A percentile compares a stretch with the other conserved stretches of the same genome.
Conservation (phyloP, 306 rosid species). For the Elaeagnus macrophylla region DNA sequence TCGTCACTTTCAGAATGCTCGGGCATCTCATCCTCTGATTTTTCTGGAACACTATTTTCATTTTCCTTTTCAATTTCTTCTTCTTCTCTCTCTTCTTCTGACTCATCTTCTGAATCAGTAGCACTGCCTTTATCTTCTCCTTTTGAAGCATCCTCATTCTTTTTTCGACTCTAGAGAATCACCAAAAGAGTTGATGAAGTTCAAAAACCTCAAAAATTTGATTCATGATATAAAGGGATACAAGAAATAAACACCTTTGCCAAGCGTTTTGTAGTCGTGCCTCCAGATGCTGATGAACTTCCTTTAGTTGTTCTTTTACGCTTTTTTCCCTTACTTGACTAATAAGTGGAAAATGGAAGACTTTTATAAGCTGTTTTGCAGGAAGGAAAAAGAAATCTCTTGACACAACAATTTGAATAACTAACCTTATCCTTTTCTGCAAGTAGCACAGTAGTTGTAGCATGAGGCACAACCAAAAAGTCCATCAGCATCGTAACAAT, state of each 20-base stretch:
- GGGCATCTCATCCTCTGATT: slow-evolving; percentile 63
- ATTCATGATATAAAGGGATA: too few species aligned
- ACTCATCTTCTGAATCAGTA: slow-evolving; percentile 64
- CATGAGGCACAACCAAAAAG: slow-evolving; percentile 77
- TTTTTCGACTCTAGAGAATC: slow-evolving; percentile 49
- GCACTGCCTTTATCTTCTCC: slow-evolving; percentile 40
- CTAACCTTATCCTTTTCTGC: slow-evolving; percentile 77
- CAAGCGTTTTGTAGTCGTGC: slow-evolving; percentile 44
- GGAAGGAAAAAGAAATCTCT: neutral
- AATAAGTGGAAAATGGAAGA: slow-evolving; percentile 12
- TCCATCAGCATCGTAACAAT: slow-evolving; percentile 62
- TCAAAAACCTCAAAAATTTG: neutral
- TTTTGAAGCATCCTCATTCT: slow-evolving; percentile 41
- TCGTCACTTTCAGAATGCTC: slow-evolving; percentile 67
- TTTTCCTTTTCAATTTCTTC: slow-evolving; percentile 39
- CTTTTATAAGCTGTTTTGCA: slow-evolving; percentile 7
- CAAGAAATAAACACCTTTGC: slow-evolving; percentile 40
- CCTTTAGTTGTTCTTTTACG: slow-evolving; percentile 56
- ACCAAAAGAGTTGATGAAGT: slow-evolving; percentile 4
- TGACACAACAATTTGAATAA: neutral
- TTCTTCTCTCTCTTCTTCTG: slow-evolving; percentile 34
- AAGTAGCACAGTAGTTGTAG: slow-evolving; percentile 57
- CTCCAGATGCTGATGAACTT: slow-evolving; percentile 51
- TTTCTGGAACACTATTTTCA: slow-evolving; percentile 54
- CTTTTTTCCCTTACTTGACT: slow-evolving; percentile 62